Conservation (phyloP, 1,284 basidiomycete genomes). For the Hypsizygus ulmarius region DNA sequence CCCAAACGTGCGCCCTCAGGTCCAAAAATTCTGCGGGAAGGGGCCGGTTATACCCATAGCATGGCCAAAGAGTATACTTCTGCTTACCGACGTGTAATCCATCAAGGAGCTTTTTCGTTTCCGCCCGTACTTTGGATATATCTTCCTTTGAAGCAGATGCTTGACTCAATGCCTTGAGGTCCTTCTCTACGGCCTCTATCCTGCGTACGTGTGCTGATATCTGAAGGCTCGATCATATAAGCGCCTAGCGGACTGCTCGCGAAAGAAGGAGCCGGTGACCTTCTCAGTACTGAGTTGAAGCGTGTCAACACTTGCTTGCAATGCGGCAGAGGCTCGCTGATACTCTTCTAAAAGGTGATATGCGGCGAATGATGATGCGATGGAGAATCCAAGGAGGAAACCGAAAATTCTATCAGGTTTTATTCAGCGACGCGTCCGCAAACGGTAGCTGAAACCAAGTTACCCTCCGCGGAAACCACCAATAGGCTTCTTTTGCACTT, state of each 20-base stretch:
- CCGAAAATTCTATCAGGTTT: constrained; percentile 72
- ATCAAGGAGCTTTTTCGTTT: constrained; percentile 85
- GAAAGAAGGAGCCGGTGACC: constrained; percentile 35
- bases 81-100: constrained; percentile 71
- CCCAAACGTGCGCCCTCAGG: constrained; percentile 76
- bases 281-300: constrained; percentile 82
- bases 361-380: constrained; percentile 80
- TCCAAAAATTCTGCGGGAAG: constrained; percentile 65
- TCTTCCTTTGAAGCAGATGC: constrained; percentile 76
- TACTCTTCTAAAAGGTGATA: constrained; percentile 91
- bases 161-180: constrained; percentile 73
- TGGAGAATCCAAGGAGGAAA: constrained; percentile 86
- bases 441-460: constrained; percentile 24
- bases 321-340: constrained; percentile 77
- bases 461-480: constrained; percentile 86
- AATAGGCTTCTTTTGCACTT: constrained; percentile 71
- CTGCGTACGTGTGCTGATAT: constrained; percentile 82
- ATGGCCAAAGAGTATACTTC: neutral
- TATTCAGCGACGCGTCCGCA: constrained; percentile 2
- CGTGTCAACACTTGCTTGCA: constrained; percentile 86
- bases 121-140: constrained; percentile 66
- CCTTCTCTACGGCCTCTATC: constrained; percentile 87
- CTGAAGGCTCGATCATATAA: constrained; percentile 35
- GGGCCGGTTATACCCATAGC: constrained; percentile 1
- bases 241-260: neutral